Conservation (phyloP, 768 basidiomycete species). For the Tricholoma saponaceum region DNA sequence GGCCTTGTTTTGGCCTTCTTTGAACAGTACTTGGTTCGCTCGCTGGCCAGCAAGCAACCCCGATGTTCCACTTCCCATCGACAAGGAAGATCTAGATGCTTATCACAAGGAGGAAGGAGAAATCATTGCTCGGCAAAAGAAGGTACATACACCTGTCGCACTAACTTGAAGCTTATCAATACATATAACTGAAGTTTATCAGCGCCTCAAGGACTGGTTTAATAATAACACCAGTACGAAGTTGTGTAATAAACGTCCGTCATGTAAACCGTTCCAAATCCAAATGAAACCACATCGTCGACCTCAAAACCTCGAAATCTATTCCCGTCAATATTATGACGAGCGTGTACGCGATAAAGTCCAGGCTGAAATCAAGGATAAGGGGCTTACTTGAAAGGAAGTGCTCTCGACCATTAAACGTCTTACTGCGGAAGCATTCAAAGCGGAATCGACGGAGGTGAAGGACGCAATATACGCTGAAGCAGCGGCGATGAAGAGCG, state of each 20-base stretch:
- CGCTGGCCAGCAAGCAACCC: not conserved
- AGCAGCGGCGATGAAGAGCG: not conserved
- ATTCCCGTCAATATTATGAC: not conserved
- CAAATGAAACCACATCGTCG: not conserved
- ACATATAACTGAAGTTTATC: not conserved
- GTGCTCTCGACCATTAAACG: not conserved
- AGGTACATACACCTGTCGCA: not conserved
- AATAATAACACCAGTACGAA: not conserved
- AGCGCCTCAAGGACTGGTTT: slow-evolving; percentile 1
- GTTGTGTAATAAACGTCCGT: not conserved
- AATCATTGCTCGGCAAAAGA: not conserved
- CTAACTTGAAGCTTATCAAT: not conserved
- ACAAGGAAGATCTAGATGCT: not conserved
- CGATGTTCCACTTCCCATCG: not conserved
- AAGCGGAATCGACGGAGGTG: not conserved
- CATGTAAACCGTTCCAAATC: not conserved
- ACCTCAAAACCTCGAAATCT: not conserved
- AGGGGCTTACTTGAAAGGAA: not conserved
- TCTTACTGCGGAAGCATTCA: not conserved
- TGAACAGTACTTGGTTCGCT: not conserved
- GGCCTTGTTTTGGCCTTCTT: not conserved
- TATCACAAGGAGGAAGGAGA: not conserved
- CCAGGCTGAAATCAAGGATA: not conserved
- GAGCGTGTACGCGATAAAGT: not conserved
- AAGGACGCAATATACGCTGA: not conserved